Base-by-base conservation (phyloP, 2,329 filamentous ascomycete genomes). In the Fusarium sp. region DNA sequence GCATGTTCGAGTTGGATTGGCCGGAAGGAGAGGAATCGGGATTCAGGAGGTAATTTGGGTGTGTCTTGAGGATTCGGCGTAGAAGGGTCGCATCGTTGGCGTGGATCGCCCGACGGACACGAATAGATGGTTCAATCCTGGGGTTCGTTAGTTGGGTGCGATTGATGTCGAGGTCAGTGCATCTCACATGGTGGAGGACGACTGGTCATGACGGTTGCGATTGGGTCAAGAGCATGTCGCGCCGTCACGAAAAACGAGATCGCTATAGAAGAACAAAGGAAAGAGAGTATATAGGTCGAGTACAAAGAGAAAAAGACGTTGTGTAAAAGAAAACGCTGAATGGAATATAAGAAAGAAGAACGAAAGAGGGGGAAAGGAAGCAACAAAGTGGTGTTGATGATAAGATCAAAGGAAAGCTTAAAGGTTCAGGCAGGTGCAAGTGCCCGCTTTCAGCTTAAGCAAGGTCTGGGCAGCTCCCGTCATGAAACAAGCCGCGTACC, bases 1-100 rank as follows among this genome's bases (percentile, higher is more conserved):
- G 94, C 42, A 97, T 86, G 70, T 90, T 94, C 4, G 93, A 95
- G 82, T 97, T 96, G 79, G 91, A 92, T 72, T 93, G 90, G 52
- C 87, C 88, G 11, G 80, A 76, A 67, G 90, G 86, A 6, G 89
- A 88, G 73, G 88, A 87, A 79, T 97, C 93, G 4, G 94, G 93
- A 77, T 97, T 97, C 76, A 91, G 90, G 29, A 97, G 84, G 68
- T 91, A 88, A 20, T 82, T 78, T 0, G 91, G 92, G 76, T 95
- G 90, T 63, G 90, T 90, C 70, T 86, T 88, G 71, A 97, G 85
- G 77, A 97, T 94, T 78, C 94, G 92, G 73, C 87, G 83, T 73
- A 94, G 91, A 70, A 97, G 91, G 59, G 89, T 83, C 55, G 83
- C 81, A 79, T 95, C 91, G 79, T 92, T 90, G 76, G 89, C 87